A percentile compares a stretch with the other conserved stretches of the same genome.
phyloP scores from a whole-genome alignment of 441 rosid genomes.

The Daphne laureola region DNA sequence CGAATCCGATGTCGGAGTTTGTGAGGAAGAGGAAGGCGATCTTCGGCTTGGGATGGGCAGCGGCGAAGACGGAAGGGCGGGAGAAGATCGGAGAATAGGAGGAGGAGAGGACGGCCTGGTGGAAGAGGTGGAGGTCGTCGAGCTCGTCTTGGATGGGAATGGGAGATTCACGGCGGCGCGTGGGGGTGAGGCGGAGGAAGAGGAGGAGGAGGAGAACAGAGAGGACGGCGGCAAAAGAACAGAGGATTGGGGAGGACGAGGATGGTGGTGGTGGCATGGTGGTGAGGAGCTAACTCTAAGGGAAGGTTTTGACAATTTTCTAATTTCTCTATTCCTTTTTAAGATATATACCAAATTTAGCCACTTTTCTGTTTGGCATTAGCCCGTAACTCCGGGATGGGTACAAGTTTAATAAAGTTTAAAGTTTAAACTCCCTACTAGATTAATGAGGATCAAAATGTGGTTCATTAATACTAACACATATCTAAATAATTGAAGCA shows the following conservation, averaged over 20 bases:
- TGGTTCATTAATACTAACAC: too few species aligned
- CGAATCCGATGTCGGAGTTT: constrained; percentile 60
- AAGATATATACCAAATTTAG: too few species aligned
- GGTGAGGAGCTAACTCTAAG: background rate
- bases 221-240: constrained; percentile 25
- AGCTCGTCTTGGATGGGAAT: constrained; percentile 33
- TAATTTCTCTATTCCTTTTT: too few species aligned
- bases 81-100: constrained; percentile 15
- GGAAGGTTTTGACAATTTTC: too few species aligned
- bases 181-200: constrained; percentile 26
- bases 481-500: too few species aligned
- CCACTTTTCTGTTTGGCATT: too few species aligned
- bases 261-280: constrained; percentile 26
- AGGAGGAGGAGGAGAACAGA: constrained; percentile 29
- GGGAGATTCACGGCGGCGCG: constrained; percentile 8
- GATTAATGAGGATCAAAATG: too few species aligned
- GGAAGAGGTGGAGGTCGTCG: constrained; percentile 53
- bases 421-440: too few species aligned
- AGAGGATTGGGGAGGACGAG: constrained; percentile 33
- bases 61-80: constrained; percentile 24
- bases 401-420: too few species aligned
- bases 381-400: too few species aligned
- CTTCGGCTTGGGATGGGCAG: constrained; percentile 36
- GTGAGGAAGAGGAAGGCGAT: constrained; percentile 89
- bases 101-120: constrained; percentile 25